Evolutionary conservation across 352 stramenopile species (phyloP), one percentile per base, ranked within the genome.

Genomic region (Peronospora belbahrii): DNA sequence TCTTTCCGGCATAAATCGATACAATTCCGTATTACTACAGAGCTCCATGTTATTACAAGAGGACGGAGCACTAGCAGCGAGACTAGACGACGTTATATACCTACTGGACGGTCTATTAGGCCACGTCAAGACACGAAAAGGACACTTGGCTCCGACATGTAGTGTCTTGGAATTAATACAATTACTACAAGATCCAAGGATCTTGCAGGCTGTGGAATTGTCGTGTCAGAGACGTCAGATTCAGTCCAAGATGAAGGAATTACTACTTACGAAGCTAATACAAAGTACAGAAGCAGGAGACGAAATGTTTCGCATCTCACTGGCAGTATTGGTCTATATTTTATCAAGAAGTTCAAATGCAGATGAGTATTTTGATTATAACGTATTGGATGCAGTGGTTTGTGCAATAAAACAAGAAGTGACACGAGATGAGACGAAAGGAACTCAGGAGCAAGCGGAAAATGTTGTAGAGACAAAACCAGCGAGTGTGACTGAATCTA

Each of bases 1-100:
- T 32, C 13, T 63, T 43, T 38, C 41, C 9, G 52, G 31, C 13
- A 17, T 32, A 48, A 40, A 31, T 25, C 6, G 34, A 30, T 46
- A 52, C 28, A 43, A 3, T 17, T 37, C 11, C 2, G 47, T 13
- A 11, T 1, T 37, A 15, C 48, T 88, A 39, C 64, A 70, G 54
- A 76, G 64, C 20, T 70, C 71, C n/a, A 36, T 82, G 44, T 20
- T 72, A n/a, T 59, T 88, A 11, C 71, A 86, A 54, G 65, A 79
- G 39, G 72, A 85, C 43, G 74, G 74, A 43, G 44, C 59, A 31
- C 59, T 86, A 2, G 56, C 62, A 32, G 48, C 64, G 7, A 67
- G 65, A 11, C 24, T 86, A 43, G 73, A 82, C 46, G 67, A 85
- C 23, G 50, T 85, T 20, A 47, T 56, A 34, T 85, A 86, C 58